Evolutionary conservation across 1,284 basidiomycete species (phyloP), one percentile per base, ranked within the genome.

Genomic region (Agaricales sp.): DNA sequence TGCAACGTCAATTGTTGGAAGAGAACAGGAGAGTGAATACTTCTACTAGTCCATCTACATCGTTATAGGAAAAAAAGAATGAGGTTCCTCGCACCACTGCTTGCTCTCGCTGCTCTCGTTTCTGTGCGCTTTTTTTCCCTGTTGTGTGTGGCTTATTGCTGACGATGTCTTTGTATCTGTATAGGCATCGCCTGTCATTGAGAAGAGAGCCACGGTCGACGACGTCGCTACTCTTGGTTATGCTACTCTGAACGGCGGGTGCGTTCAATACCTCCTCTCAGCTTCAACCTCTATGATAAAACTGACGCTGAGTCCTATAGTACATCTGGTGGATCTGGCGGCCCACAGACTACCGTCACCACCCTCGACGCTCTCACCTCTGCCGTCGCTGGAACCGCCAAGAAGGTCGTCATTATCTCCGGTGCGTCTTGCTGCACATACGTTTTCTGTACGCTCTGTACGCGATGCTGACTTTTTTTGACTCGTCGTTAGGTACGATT

Each of bases 321-420:
- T 26, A 73, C 71, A 0, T 62, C 65, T 37, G 71, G 71, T 16
- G 72, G 71, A 21, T 66, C 64, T 45, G 70, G 71, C 23, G 70
- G 70, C 13, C 54, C 70, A 6, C 59, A 60, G n/a, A 69, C 66
- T 21, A 72, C 67, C 12, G 73, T 75, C 24, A 63, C 67, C 24
- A 66, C 66, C 21, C 64, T 73, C 26, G 62, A 59, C 41, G 71
- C 62, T 1, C 60, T 75, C 14, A 73, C 67, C 14, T 50, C 63
- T 19, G 73, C 73, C 39, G 69, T 74, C 8, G 49, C 62, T 14
- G 70, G 72, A 16, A 58, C 58, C 54, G 59, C 62, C 16, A 66
- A 68, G 51, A 74, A 73, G 58, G 65, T 74, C 49, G 71, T 75
- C 50, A 62, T 73, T 49, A 65, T 75, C 50, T 64, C 63, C 37